Evolutionary conservation across 257 asterid genomes (phyloP).

Genomic region (Cruciata laevipes): DNA sequence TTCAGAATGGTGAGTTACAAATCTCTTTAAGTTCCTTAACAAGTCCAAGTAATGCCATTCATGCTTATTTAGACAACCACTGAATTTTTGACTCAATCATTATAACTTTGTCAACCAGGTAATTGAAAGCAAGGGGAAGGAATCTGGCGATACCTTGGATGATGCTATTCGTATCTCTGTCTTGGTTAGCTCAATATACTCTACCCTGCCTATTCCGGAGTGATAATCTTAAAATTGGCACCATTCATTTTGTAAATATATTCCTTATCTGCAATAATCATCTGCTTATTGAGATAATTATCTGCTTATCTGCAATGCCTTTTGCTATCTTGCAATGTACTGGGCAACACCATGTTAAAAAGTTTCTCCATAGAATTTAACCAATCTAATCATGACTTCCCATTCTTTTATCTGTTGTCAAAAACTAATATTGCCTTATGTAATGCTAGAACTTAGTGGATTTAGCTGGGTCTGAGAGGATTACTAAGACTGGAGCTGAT

Average conservation of each 20-base stretch:
- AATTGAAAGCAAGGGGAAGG: slow-evolving; percentile 86
- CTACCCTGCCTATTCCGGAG: slow-evolving; percentile 2
- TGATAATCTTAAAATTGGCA: not conserved
- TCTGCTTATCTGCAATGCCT: not conserved
- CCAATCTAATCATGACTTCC: not conserved
- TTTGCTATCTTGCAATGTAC: not conserved
- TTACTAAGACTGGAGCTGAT: slow-evolving; percentile 96
- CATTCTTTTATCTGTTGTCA: not conserved
- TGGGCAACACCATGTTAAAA: not conserved
- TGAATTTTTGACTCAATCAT: not conserved
- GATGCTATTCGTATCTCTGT: slow-evolving; percentile 92
- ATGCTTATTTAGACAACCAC: slow-evolving; percentile 12
- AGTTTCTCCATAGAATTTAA: not conserved
- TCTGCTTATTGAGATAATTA: not conserved
- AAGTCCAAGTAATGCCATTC: slow-evolving; percentile 13
- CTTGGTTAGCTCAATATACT: slow-evolving; percentile 53
- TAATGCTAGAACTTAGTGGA: slow-evolving; percentile 76
- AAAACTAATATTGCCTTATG: slow-evolving; percentile 9
- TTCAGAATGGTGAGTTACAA: slow-evolving; percentile 78
- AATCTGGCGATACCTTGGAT: slow-evolving; percentile 40
- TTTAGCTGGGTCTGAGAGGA: slow-evolving; percentile 95
- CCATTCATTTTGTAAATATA: not conserved
- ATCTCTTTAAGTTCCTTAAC: slow-evolving; percentile 13
- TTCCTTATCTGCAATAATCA: not conserved
- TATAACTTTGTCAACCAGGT: slow-evolving; percentile 44